Evolutionary conservation across 2,329 filamentous ascomycete species (phyloP).

Genomic region (Gnomoniopsis sp.): DNA sequence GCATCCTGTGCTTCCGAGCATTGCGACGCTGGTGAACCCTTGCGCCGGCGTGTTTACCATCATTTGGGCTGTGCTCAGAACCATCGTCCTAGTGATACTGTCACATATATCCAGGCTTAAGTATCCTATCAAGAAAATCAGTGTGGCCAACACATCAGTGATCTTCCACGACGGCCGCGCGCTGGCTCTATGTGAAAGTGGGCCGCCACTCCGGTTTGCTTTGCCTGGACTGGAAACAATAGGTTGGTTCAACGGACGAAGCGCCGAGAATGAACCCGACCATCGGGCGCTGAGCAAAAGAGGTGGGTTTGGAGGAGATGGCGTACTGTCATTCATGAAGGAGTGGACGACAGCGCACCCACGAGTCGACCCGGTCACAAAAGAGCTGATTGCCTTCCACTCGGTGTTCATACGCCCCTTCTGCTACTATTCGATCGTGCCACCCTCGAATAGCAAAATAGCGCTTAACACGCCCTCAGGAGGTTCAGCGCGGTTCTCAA

Average conservation of each 20-base stretch:
- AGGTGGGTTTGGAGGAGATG: slow-evolving; percentile 50
- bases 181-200: slow-evolving; percentile 68
- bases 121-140: slow-evolving; percentile 61
- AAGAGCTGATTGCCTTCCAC: slow-evolving; percentile 66
- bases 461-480: slow-evolving; percentile 6
- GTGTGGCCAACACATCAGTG: slow-evolving; percentile 66
- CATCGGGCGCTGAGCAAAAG: not conserved
- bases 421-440: slow-evolving; percentile 58
- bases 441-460: slow-evolving; percentile 6
- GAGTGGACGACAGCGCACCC: slow-evolving; percentile 72
- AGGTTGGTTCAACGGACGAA: slow-evolving; percentile 65
- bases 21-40: slow-evolving; percentile 62
- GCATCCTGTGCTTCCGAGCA: slow-evolving; percentile 62
- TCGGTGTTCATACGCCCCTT: slow-evolving; percentile 63
- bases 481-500: slow-evolving; percentile 38
- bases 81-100: slow-evolving; percentile 53
- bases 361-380: slow-evolving; percentile 60
- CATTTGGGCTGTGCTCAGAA: slow-evolving; percentile 50
- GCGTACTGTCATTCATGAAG: slow-evolving; percentile 58
- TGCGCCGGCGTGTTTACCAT: slow-evolving; percentile 49
- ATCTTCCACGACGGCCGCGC: slow-evolving; percentile 67
- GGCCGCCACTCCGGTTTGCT: slow-evolving; percentile 63
- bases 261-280: slow-evolving; percentile 47
- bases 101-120: slow-evolving; percentile 55
- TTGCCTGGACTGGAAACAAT: slow-evolving; percentile 64